A percentile compares a stretch with the other conserved stretches of the same genome.
These are phyloP conservation scores for Macaranga tanarius DNA, from an alignment of 441 rosid genomes.

Conservation along the genomic window DNA sequence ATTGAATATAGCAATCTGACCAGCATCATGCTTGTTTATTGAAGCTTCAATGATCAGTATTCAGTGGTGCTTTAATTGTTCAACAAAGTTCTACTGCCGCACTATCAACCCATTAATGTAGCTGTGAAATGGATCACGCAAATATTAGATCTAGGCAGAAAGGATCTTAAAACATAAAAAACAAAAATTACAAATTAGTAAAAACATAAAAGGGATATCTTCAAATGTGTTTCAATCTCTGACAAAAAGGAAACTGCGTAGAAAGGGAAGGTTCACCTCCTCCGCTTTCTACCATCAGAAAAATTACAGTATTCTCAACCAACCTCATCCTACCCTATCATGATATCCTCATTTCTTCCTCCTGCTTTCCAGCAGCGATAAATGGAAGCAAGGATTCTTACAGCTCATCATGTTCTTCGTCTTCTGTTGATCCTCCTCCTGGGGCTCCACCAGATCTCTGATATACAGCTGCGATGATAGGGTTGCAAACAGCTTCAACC, in stretches of 20 bases:
- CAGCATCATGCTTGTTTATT: too few species aligned
- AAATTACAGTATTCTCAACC: slow-evolving; percentile 34
- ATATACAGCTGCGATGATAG: slow-evolving; percentile 81
- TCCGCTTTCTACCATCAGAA: slow-evolving; percentile 26
- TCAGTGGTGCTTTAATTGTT: too few species aligned
- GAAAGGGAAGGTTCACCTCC: slow-evolving; percentile 20
- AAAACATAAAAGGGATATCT: slow-evolving; percentile 4
- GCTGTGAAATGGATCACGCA: too few species aligned
- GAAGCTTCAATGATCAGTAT: too few species aligned
- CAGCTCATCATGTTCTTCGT: slow-evolving; percentile 86
- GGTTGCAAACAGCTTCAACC: slow-evolving; percentile 94
- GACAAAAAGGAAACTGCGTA: slow-evolving; percentile 19
- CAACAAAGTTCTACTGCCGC: too few species aligned
- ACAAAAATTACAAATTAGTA: slow-evolving; percentile 15
- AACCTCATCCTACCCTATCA: slow-evolving; percentile 24
- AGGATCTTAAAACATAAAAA: neutral
- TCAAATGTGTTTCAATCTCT: slow-evolving; percentile 21
- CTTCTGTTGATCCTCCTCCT: slow-evolving; percentile 48
- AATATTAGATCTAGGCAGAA: neutral
- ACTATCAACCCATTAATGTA: too few species aligned
- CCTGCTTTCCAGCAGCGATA: neutral
- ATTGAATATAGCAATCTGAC: too few species aligned
- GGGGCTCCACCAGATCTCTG: slow-evolving; percentile 90
- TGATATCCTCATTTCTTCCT: slow-evolving; percentile 15
- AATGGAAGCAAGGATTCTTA: slow-evolving; percentile 28